phyloP scores from a whole-genome alignment of 2,329 filamentous ascomycete species.

The Didymella sp. region DNA sequence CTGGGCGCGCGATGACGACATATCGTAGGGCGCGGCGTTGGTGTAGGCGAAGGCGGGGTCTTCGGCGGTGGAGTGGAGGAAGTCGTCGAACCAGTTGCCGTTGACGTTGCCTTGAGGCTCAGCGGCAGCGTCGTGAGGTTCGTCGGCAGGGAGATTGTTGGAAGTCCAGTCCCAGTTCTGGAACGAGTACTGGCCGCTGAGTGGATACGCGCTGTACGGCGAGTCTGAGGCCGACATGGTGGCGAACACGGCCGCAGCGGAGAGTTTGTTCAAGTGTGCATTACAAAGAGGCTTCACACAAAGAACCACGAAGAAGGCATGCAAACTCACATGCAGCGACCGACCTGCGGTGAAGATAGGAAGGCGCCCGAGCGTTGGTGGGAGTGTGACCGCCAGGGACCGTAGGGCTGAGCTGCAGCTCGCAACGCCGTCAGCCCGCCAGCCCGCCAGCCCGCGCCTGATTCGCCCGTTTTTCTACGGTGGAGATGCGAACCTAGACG shows the following conservation, averaged over 20 bases:
- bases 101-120: background rate
- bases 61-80: slow-evolving; percentile 9
- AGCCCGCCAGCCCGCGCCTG: background rate
- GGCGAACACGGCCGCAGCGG: slow-evolving; percentile 1
- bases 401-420: slow-evolving; percentile 22
- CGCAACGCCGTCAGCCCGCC: too few species aligned
- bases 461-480: background rate
- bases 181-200: slow-evolving; percentile 2
- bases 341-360: slow-evolving; percentile 6
- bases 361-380: slow-evolving; percentile 13
- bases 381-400: slow-evolving; percentile 7
- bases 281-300: background rate
- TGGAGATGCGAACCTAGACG: slow-evolving; percentile 8
- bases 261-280: background rate
- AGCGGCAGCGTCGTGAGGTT: background rate
- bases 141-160: background rate
- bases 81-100: slow-evolving; percentile 10
- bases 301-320: background rate
- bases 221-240: slow-evolving; percentile 18
- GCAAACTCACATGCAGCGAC: background rate
- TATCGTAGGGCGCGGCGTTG: slow-evolving; percentile 23
- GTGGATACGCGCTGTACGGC: background rate
- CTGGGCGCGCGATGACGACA: slow-evolving; percentile 24
- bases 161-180: background rate
- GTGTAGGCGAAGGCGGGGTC: slow-evolving; percentile 15